Base-by-base conservation (phyloP, 805 yeast genomes). In the Yamadazyma laniorum region DNA sequence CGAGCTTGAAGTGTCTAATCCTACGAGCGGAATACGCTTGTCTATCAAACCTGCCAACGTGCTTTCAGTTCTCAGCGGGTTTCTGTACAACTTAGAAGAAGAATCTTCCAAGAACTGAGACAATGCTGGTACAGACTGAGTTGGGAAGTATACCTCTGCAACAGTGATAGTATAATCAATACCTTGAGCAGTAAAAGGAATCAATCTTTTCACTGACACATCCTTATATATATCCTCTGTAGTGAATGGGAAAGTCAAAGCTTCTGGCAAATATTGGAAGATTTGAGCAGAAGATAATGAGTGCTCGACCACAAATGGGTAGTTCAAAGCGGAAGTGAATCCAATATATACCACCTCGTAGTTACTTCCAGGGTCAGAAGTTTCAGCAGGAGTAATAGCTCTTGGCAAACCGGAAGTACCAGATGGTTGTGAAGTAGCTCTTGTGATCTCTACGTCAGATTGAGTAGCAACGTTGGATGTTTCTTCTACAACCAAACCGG, bases 71-170 rank as follows among this genome's bases (percentile, higher is more conserved):
- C 72, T 50, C 49, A 74, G 76, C 14, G 80, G 72, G 56, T 80
- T 79, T 36, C 66, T 48, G 62, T 84, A 91, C 34, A 93, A 57
- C 17, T 51, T 41, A 3, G 95, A 85, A n/a, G 65, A 50, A 0
- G 70, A 47, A 40, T 79, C 63, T 35, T 67, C 61, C 29, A 91
- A 59, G 26, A 70, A 59, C 13, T 60, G 60, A 42, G 76, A 75
- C 45, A 91, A 67, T 0, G 65, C 56, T 1, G 58, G 50, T 13
- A 85, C 72, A 21, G 72, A 61, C 9, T 60, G 57, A 8, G 63
- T 57, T 16, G 95, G 95, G 65, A 88, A 83, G 57, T 85, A 88
- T 39, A 87, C 83, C 57, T 84, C 84, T 5, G 97, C 98, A 44
- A 90, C 85, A 0, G 97, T 85, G 39, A 86, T 86, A 43, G 88